These are phyloP conservation scores for Letharia columbiana DNA, from an alignment of 495 filamentous ascomycete genomes.

Conservation along the genomic window DNA sequence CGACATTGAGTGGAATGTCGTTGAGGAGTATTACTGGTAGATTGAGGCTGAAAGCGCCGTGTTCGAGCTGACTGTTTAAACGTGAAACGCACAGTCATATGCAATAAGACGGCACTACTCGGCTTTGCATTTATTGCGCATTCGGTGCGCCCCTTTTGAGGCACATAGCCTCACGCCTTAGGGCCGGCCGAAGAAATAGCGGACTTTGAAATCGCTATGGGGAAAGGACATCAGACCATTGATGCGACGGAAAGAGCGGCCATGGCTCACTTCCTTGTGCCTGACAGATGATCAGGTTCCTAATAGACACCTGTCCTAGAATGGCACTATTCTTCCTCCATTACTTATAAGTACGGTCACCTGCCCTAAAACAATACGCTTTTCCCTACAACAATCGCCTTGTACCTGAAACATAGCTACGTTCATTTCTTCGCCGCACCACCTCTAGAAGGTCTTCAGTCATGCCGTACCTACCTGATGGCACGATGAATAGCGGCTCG, in stretches of 20 bases:
- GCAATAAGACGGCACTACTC: neutral
- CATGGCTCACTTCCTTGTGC: neutral
- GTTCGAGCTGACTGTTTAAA: neutral
- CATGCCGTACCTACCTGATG: slow-evolving; percentile 10
- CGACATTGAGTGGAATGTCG: slow-evolving; percentile 20
- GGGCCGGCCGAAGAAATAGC: neutral
- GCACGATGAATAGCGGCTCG: neutral
- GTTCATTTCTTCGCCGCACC: neutral
- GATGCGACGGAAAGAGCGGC: neutral
- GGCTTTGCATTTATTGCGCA: neutral
- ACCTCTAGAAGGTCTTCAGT: neutral
- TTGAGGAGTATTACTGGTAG: slow-evolving; percentile 23
- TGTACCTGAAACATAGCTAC: neutral
- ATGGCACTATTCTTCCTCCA: neutral
- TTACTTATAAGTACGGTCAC: neutral
- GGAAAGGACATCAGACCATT: neutral
- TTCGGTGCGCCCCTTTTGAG: neutral
- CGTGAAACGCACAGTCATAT: neutral
- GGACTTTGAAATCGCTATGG: neutral
- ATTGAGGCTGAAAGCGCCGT: neutral
- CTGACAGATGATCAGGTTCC: neutral
- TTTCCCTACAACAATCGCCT: neutral
- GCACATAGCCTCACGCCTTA: neutral
- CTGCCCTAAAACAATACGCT: neutral
- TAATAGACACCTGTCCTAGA: neutral